phyloP scores from a whole-genome alignment of 257 asterid species.

The Fraxinus pennsylvanica region DNA sequence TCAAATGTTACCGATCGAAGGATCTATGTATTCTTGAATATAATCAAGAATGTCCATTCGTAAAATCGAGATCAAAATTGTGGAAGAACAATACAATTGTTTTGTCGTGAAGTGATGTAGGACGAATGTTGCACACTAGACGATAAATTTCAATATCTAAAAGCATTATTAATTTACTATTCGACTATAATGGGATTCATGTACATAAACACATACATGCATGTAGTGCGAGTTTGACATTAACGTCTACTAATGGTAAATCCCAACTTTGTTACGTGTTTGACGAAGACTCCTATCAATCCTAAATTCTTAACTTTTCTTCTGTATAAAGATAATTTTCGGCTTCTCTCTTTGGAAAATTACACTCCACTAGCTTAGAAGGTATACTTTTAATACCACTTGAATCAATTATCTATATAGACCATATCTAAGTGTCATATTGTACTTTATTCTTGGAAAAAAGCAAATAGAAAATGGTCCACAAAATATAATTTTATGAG shows the following conservation, averaged over 20 bases:
- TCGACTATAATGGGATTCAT: background rate
- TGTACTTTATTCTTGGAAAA: background rate
- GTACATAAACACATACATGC: background rate
- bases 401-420: background rate
- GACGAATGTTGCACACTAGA: too few relatives aligned
- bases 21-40: too few relatives aligned
- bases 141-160: background rate
- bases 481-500: background rate
- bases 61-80: too few relatives aligned
- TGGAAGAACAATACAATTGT: too few relatives aligned
- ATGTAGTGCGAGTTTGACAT: background rate
- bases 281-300: too few relatives aligned
- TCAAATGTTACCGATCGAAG: too few relatives aligned
- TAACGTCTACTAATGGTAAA: background rate
- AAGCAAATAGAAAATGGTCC: background rate
- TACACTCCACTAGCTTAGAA: background rate
- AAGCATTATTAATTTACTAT: too few relatives aligned
- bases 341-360: background rate
- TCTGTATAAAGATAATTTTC: background rate
- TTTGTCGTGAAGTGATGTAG: too few relatives aligned
- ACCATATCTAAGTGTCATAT: background rate
- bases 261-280: background rate
- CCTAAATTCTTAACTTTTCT: too few relatives aligned
- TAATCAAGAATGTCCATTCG: too few relatives aligned
- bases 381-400: background rate